Evolutionary conservation across 108 stramenopile genomes (phyloP).

Genomic region (Cylindrotheca fusiformis): DNA sequence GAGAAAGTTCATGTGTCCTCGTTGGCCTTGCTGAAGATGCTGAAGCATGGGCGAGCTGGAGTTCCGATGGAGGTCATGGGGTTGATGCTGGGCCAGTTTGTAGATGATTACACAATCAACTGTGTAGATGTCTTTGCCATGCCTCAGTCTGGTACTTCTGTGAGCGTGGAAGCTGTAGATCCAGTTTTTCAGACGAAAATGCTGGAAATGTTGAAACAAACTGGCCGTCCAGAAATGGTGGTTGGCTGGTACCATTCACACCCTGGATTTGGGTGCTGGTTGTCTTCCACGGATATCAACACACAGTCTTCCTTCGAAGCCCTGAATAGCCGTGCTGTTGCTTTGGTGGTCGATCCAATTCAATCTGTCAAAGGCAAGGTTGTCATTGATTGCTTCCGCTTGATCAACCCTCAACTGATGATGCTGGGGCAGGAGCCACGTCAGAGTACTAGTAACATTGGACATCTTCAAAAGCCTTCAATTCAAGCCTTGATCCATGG

Average conservation of each 20-base stretch:
- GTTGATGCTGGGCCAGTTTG: conserved; percentile 99
- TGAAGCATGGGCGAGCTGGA: conserved; percentile 99
- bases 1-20: conserved; percentile 98
- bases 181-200: conserved; percentile 98
- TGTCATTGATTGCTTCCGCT: conserved; percentile 98
- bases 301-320: conserved; percentile 98
- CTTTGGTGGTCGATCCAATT: conserved; percentile 98
- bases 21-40: conserved; percentile 98
- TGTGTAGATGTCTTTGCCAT: conserved; percentile 99
- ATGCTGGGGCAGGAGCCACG: conserved; percentile 98
- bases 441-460: conserved; percentile 98
- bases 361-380: conserved; percentile 99
- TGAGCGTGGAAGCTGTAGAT: conserved; percentile 98
- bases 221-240: conserved; percentile 97
- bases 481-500: conserved; percentile 99
- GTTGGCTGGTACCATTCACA: conserved; percentile 99
- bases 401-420: conserved; percentile 98
- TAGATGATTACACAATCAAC: conserved; percentile 99
- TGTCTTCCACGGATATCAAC: conserved; percentile 96
- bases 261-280: conserved; percentile 99
- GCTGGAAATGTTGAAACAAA: conserved; percentile 99
- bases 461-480: conserved; percentile 98
- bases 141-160: conserved; percentile 98
- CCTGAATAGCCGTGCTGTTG: conserved; percentile 93
- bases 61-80: conserved; percentile 99